Conservation (phyloP, 257 asterid species). For the Solanum habrochaites region DNA sequence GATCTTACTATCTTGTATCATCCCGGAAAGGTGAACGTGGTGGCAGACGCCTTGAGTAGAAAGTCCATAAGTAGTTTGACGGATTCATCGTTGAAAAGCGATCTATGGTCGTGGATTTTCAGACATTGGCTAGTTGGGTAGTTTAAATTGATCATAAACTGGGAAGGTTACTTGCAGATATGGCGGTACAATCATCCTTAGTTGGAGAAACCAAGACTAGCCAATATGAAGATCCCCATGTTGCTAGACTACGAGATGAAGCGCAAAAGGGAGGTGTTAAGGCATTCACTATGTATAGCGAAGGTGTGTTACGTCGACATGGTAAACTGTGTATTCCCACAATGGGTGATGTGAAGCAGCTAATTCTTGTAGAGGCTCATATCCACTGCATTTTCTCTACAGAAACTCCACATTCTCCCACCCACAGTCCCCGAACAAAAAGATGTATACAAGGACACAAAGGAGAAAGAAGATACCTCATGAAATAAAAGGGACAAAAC, state of each 20-base stretch:
- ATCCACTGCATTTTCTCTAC: not conserved
- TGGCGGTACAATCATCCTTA: not conserved
- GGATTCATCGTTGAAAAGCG: not conserved
- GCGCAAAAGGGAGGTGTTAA: not conserved
- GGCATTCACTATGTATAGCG: not conserved
- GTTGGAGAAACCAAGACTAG: not conserved
- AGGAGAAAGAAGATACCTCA: not conserved
- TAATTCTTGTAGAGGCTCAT: not conserved
- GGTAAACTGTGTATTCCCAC: not conserved
- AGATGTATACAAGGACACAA: not conserved
- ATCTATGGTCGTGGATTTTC: not conserved
- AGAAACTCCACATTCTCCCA: not conserved
- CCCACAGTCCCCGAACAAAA: not conserved
- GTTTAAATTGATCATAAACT: not conserved
- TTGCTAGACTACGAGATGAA: not conserved
- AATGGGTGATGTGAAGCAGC: not conserved
- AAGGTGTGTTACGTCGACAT: not conserved
- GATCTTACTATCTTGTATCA: not conserved
- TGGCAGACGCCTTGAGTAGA: not conserved
- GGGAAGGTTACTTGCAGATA: not conserved
- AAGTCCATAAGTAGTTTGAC: not conserved
- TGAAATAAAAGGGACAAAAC: not conserved
- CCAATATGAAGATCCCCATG: not conserved
- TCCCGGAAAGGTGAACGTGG: not conserved
- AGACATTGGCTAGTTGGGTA: not conserved